Conservation (phyloP, 2,329 filamentous ascomycete species). For the Ambrosiella cleistominuta region DNA sequence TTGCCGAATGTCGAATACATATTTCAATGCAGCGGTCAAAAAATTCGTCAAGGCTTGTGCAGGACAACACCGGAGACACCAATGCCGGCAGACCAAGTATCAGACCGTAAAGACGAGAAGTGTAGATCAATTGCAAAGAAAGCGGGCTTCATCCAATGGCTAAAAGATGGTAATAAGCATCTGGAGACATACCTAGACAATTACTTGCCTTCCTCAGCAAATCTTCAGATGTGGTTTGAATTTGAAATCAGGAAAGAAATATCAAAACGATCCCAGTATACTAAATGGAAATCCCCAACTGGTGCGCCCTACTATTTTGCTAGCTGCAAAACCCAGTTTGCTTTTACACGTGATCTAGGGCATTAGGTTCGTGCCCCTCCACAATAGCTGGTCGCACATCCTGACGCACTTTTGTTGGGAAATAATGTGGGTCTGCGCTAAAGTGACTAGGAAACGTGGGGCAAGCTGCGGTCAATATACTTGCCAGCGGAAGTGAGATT, state of each 20-base stretch:
- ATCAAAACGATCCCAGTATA: slow-evolving; percentile 15
- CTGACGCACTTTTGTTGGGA: neutral
- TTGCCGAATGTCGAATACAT: neutral
- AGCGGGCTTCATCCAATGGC: slow-evolving; percentile 4
- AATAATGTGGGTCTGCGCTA: slow-evolving; percentile 5
- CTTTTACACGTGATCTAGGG: slow-evolving; percentile 15
- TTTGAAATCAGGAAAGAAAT: slow-evolving; percentile 17
- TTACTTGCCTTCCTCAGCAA: slow-evolving; percentile 47
- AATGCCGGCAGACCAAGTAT: neutral
- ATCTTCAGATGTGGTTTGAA: slow-evolving; percentile 32
- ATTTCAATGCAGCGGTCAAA: neutral
- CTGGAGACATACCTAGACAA: slow-evolving; percentile 46
- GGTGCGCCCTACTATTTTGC: slow-evolving; percentile 16
- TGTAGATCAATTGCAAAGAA: slow-evolving; percentile 8
- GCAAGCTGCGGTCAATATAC: slow-evolving; percentile 7
- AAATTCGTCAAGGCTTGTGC: neutral
- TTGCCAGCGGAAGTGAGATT: neutral
- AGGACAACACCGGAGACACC: neutral
- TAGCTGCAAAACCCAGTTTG: neutral
- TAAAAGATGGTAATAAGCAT: slow-evolving; percentile 22
- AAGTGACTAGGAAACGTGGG: slow-evolving; percentile 2
- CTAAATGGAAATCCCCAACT: slow-evolving; percentile 7
- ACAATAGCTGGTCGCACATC: neutral
- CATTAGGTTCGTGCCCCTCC: slow-evolving; percentile 13
- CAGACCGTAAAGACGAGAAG: slow-evolving; percentile 4